Base-by-base conservation (phyloP, 23 red algal genomes). In the Agarophyton chilense region DNA sequence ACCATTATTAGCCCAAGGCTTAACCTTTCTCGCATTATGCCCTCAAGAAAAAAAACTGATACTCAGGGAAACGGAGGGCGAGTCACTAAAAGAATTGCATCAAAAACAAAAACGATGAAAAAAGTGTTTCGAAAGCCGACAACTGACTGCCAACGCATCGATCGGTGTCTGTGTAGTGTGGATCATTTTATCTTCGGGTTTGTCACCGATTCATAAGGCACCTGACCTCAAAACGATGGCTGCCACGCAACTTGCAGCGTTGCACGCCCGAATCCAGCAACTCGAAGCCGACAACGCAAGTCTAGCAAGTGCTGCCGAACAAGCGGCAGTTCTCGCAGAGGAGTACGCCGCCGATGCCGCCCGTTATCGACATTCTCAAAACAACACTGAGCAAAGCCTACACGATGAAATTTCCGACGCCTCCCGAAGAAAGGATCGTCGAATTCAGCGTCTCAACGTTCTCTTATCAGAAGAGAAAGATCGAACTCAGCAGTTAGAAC, bases 311-410 rank as follows among this genome's bases (percentile, higher is more conserved):
- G 68, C 68, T 10, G 68, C 68, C 21, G 68, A 74, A 38, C 68
- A 74, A 29, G 68, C 68, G 0, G 68, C 68, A 3, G 68, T 18
- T 4, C 68, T 74, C 43, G 68, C 68, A 29, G 68, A 74, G 34
- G 68, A 74, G 34, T 74, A 74, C 68, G 68, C 68, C 41, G 68
- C 68, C 19, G 68, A 74, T 47, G 68, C 68, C 38, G 68, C 68
- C 43, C 68, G 68, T 74, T 74, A 47, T 47, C 68, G 68, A 4
- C 68, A 74, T n/a, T 74, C 68, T 47, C 68, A 74, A 74, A 74
- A 74, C 68, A 40, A 74, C 41, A 74, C 68, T 2, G 68, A 74
- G 36, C 68, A 74, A 29, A 38, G 68, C 5, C 68, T 74, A 7
- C 68, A 74, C 41, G 68, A 74, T 74, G 68, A 74, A 29, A 74